phyloP scores from a whole-genome alignment of 352 stramenopile genomes.

The Phytopythium delawarense region DNA sequence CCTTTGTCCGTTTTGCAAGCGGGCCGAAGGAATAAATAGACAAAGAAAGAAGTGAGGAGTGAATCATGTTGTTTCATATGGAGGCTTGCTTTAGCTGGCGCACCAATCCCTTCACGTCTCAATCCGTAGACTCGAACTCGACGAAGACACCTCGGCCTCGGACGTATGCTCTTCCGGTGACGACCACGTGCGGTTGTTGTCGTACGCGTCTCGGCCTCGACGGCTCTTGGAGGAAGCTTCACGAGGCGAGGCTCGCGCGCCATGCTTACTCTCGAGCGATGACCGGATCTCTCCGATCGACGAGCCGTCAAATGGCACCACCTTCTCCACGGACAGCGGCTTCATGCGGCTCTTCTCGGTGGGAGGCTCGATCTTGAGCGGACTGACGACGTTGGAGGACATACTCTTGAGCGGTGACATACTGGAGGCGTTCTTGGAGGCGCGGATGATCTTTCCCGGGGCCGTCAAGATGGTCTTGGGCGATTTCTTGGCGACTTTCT shows the following conservation, averaged over 20 bases:
- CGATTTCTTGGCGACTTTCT: slow-evolving; percentile 17
- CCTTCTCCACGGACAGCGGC: slow-evolving; percentile 13
- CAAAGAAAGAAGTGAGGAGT: neutral
- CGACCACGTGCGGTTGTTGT: slow-evolving; percentile 36
- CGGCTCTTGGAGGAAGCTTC: slow-evolving; percentile 18
- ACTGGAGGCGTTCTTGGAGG: slow-evolving; percentile 7
- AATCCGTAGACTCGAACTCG: slow-evolving; percentile 3
- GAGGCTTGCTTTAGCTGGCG: neutral
- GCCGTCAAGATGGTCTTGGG: slow-evolving; percentile 31
- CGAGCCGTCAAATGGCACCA: slow-evolving; percentile 45
- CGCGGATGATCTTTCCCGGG: slow-evolving; percentile 43
- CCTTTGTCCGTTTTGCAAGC: neutral
- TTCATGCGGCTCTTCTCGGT: slow-evolving; percentile 27
- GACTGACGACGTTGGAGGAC: slow-evolving; percentile 18
- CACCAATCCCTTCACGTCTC: neutral
- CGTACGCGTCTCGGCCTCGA: slow-evolving; percentile 16
- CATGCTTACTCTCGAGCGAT: slow-evolving; percentile 53
- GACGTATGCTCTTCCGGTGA: slow-evolving; percentile 32
- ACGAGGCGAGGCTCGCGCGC: slow-evolving; percentile 6
- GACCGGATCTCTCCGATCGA: slow-evolving; percentile 59
- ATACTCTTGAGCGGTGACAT: slow-evolving; percentile 28
- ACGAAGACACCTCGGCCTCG: slow-evolving; percentile 11
- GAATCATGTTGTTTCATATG: neutral
- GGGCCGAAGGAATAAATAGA: neutral
- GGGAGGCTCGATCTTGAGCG: slow-evolving; percentile 22